Percentiles rank a stretch among this genome's conserved stretches.
Evolutionary conservation across 345 rosid genomes (phyloP).

Genomic region (Theobroma cacao): DNA sequence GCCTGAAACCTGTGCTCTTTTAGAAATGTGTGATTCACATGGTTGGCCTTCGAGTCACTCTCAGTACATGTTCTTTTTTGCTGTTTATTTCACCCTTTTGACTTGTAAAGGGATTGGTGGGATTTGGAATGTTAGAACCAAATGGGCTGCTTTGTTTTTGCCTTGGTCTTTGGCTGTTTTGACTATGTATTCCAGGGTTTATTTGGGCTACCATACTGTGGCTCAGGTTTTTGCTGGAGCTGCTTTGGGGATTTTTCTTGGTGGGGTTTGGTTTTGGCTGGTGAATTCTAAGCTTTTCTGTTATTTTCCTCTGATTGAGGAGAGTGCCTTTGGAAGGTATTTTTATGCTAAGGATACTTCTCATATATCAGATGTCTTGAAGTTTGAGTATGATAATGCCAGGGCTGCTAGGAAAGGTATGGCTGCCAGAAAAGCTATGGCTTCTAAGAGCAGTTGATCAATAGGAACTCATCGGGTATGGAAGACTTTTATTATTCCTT

Average conservation of each 20-base stretch:
- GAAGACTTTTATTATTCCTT: background rate
- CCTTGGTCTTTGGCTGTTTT: conserved; percentile 68
- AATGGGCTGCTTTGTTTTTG: conserved; percentile 39
- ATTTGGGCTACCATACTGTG: conserved; percentile 84
- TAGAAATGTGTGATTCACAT: conserved; percentile 93
- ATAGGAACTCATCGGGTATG: conserved; percentile 28
- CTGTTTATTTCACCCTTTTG: conserved; percentile 57
- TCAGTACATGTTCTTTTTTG: conserved; percentile 89
- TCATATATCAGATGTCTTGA: conserved; percentile 75
- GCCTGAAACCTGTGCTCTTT: conserved; percentile 73
- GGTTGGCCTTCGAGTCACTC: conserved; percentile 99
- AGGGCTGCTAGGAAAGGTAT: conserved; percentile 61
- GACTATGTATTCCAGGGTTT: conserved; percentile 92
- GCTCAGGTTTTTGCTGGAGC: conserved; percentile 92
- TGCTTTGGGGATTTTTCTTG: conserved; percentile 54
- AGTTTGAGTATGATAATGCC: conserved; percentile 94
- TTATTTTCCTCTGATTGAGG: conserved; percentile 74
- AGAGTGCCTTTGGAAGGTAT: conserved; percentile 69
- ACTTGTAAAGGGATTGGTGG: conserved; percentile 66
- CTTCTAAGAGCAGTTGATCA: conserved; percentile 50
- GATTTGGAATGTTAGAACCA: conserved; percentile 44
- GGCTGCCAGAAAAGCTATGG: conserved; percentile 59
- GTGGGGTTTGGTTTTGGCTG: conserved; percentile 77
- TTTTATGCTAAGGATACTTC: conserved; percentile 91
- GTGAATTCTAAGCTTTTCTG: conserved; percentile 50